Percentiles rank a stretch among this genome's conserved stretches.
These are phyloP conservation scores for Colletotrichum sansevieriae DNA, from an alignment of 2,329 filamentous ascomycete genomes.

Conservation along the genomic window DNA sequence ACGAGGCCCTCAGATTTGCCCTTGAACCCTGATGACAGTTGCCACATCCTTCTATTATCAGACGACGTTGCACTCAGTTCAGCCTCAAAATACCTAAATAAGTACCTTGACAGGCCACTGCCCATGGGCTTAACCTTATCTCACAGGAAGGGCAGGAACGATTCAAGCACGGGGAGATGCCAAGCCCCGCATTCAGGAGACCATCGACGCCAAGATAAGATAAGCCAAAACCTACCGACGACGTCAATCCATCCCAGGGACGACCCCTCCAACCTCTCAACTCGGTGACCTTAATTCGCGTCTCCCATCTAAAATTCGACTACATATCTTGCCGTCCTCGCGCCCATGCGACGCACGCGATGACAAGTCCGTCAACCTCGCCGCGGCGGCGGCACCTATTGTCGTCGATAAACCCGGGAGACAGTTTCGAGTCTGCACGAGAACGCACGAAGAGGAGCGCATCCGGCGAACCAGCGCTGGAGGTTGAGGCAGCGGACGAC, in stretches of 20 bases:
- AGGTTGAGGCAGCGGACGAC: constrained; percentile 3
- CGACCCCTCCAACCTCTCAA: constrained; percentile 27
- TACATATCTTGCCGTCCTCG: neutral
- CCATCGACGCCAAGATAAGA: constrained; percentile 36
- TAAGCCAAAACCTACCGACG: constrained; percentile 33
- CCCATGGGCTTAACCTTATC: constrained; percentile 37
- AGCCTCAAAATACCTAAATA: constrained; percentile 27
- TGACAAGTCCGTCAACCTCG: constrained; percentile 51
- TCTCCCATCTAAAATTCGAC: neutral
- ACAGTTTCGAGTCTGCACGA: constrained; percentile 14
- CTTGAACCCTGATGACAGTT: neutral
- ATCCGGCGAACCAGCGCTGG: constrained; percentile 4
- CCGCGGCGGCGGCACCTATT: constrained; percentile 62
- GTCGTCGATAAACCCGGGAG: constrained; percentile 60
- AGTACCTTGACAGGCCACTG: constrained; percentile 12
- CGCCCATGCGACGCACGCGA: constrained; percentile 47
- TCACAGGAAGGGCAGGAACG: constrained; percentile 31
- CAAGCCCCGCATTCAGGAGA: constrained; percentile 37
- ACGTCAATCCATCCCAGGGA: constrained; percentile 34
- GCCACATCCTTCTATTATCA: neutral
- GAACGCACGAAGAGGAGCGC: constrained; percentile 35
- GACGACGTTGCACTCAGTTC: constrained; percentile 27
- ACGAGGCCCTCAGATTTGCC: no score
- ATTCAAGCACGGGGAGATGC: constrained; percentile 17
- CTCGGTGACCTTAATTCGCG: constrained; percentile 3